These are phyloP conservation scores for Cercospora sp. DNA, from an alignment of 2,329 filamentous ascomycete genomes.

Conservation along the genomic window DNA sequence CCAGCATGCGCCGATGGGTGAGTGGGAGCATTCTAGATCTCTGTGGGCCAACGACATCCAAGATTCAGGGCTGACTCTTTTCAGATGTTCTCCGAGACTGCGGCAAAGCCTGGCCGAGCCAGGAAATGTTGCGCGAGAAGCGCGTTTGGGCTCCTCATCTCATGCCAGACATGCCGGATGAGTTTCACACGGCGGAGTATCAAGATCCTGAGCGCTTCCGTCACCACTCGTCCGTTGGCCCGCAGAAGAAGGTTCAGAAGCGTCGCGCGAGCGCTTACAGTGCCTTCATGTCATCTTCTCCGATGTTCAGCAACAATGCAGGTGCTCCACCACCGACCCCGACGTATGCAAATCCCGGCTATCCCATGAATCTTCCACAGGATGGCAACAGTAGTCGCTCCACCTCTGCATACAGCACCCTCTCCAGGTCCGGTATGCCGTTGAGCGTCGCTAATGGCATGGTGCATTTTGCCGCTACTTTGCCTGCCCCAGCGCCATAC, in stretches of 20 bases:
- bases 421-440: constrained; percentile 20
- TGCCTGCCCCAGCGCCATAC: not conserved
- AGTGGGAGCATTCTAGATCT: constrained; percentile 28
- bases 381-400: constrained; percentile 24
- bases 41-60: too few species aligned
- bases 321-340: constrained; percentile 27
- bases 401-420: constrained; percentile 28
- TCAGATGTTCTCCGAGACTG: constrained; percentile 71
- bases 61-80: not conserved
- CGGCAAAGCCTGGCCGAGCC: constrained; percentile 78
- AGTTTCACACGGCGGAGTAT: not conserved
- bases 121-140: constrained; percentile 34
- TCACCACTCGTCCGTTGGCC: not conserved
- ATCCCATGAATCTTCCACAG: not conserved
- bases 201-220: constrained; percentile 4
- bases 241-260: not conserved
- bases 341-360: constrained; percentile 4
- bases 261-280: constrained; percentile 1
- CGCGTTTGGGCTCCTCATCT: constrained; percentile 2
- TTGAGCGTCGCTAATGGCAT: constrained; percentile 10
- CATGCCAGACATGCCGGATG: not conserved
- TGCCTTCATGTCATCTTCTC: constrained; percentile 8
- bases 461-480: not conserved
- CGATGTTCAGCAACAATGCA: constrained; percentile 13
- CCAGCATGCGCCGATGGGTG: constrained; percentile 78